phyloP scores from a whole-genome alignment of 2,329 filamentous ascomycete genomes.

The Gaeumannomyces tritici region DNA sequence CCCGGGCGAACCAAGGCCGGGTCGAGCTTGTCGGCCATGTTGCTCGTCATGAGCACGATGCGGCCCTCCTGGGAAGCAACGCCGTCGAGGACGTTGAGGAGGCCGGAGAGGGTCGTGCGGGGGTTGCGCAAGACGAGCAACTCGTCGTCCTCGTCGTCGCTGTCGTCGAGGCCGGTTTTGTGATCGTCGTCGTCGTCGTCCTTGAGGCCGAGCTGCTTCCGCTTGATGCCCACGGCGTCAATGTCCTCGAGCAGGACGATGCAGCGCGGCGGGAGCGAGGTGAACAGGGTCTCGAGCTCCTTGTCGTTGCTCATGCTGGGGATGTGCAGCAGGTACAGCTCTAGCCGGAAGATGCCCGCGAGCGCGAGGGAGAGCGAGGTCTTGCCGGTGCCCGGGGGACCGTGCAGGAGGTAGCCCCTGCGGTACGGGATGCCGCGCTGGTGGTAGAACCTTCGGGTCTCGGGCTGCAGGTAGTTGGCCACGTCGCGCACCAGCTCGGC shows the following conservation, averaged over 20 bases:
- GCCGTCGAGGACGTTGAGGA: conserved; percentile 63
- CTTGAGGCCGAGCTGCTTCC: conserved; percentile 12
- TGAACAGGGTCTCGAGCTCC: conserved; percentile 21
- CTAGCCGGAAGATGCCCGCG: conserved; percentile 61
- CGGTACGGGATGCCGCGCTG: conserved; percentile 67
- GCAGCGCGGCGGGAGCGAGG: conserved; percentile 19
- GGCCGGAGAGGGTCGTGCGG: conserved; percentile 45
- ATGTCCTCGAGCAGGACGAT: conserved; percentile 48
- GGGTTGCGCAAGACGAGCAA: background rate
- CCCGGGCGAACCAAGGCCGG: conserved; percentile 55
- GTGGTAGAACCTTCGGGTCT: conserved; percentile 53
- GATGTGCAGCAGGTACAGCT: conserved; percentile 65
- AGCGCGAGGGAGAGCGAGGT: conserved; percentile 67
- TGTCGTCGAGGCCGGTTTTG: conserved; percentile 13
- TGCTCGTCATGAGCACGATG: conserved; percentile 67
- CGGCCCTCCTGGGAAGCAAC: conserved; percentile 60
- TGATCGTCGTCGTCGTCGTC: conserved; percentile 3
- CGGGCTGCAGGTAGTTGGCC: conserved; percentile 52
- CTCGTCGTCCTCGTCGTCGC: conserved; percentile 6
- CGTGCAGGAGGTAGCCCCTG: conserved; percentile 62
- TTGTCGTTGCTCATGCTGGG: conserved; percentile 27
- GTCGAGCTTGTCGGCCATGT: conserved; percentile 55
- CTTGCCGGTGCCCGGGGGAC: conserved; percentile 66
- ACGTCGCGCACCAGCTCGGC: conserved; percentile 61
- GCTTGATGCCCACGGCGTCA: conserved; percentile 39